These are phyloP conservation scores for Micromonas commoda DNA, from an alignment of 139 green algal species.

Conservation along the genomic window DNA sequence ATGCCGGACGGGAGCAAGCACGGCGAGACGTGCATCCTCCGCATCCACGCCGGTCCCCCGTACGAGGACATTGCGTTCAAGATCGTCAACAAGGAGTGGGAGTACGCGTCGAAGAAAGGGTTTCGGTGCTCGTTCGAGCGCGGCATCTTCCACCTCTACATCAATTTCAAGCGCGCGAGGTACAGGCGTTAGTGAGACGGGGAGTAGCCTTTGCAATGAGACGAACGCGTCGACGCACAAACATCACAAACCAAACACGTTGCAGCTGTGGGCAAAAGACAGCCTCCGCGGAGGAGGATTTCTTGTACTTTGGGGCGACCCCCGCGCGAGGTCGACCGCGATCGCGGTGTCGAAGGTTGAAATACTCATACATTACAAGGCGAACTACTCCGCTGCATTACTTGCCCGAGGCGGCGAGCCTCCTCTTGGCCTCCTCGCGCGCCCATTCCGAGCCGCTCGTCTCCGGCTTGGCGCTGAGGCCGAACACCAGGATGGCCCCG, in stretches of 20 bases:
- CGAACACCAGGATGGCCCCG: not conserved
- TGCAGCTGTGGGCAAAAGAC: too few relatives aligned
- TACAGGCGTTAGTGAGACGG: constrained; percentile 5
- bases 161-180: constrained; percentile 68
- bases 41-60: constrained; percentile 87
- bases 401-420: not conserved
- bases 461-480: constrained; percentile 19
- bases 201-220: not conserved
- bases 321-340: too few relatives aligned
- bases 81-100: constrained; percentile 95
- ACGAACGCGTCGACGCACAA: too few relatives aligned
- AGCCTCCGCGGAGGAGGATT: too few relatives aligned
- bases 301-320: too few relatives aligned
- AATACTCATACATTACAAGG: too few relatives aligned
- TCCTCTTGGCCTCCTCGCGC: constrained; percentile 6
- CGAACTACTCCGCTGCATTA: too few relatives aligned
- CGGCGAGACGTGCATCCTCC: constrained; percentile 81
- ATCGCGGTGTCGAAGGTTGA: too few relatives aligned
- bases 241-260: too few relatives aligned
- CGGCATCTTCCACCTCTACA: constrained; percentile 97
- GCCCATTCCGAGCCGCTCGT: constrained; percentile 14
- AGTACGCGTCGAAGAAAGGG: constrained; percentile 84
- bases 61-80: constrained; percentile 90
- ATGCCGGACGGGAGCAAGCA: constrained; percentile 48
- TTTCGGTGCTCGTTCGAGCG: constrained; percentile 96